Conservation (phyloP, 2,329 filamentous ascomycete species). For the Aureobasidium lini region DNA sequence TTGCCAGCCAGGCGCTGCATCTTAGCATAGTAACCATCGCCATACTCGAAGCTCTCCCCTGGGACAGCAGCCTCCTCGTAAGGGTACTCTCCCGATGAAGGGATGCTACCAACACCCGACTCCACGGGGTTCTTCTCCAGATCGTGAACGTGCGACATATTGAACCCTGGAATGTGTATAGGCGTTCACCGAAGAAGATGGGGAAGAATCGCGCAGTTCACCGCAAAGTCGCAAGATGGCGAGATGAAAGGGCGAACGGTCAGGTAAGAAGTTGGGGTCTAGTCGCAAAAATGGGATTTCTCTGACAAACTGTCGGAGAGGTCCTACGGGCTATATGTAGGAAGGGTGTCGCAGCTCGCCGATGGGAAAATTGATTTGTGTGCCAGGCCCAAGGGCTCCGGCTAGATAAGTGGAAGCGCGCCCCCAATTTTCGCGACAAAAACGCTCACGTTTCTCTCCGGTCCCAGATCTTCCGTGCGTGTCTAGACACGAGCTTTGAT, state of each 20-base stretch:
- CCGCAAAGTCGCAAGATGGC: constrained; percentile 4
- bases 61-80: constrained; percentile 43
- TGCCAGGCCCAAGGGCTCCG: background rate
- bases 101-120: constrained; percentile 24
- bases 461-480: constrained; percentile 6
- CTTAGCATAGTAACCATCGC: constrained; percentile 49
- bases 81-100: constrained; percentile 18
- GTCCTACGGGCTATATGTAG: constrained; percentile 9
- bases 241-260: constrained; percentile 1
- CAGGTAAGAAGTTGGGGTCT: constrained; percentile 2
- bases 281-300: background rate
- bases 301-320: constrained; percentile 13
- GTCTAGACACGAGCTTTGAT: constrained; percentile 14
- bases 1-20: constrained; percentile 57
- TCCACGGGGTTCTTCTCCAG: constrained; percentile 23
- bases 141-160: constrained; percentile 16
- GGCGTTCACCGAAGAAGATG: constrained; percentile 7
- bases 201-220: constrained; percentile 1
- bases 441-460: constrained; percentile 11
- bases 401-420: constrained; percentile 12
- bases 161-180: background rate
- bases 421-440: constrained; percentile 10
- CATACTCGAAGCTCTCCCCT: constrained; percentile 52
- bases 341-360: constrained; percentile 5
- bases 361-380: constrained; percentile 6